These are phyloP conservation scores for Penicillium salamii DNA, from an alignment of 495 filamentous ascomycete genomes.

Conservation along the genomic window DNA sequence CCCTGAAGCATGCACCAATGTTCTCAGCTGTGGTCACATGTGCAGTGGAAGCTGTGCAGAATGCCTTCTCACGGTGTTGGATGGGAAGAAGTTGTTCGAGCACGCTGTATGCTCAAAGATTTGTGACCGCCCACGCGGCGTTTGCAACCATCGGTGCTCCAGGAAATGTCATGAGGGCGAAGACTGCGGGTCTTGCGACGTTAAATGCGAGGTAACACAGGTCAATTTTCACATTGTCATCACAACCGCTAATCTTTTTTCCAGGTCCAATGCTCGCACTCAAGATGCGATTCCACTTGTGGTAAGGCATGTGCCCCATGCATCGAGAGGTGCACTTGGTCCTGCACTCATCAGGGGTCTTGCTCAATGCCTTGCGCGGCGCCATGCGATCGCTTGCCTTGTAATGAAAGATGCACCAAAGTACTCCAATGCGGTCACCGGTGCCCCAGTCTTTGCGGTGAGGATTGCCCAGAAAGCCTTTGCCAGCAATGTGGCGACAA, in stretches of 20 bases:
- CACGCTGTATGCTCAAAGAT: conserved; percentile 1
- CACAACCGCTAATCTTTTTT: conserved; percentile 24
- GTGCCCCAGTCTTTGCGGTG: conserved; percentile 61
- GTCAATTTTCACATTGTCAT: no score
- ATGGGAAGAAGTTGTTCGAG: neutral
- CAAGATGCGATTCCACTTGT: conserved; percentile 30
- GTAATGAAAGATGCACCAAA: conserved; percentile 38
- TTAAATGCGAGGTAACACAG: conserved; percentile 49
- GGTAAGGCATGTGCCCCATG: conserved; percentile 61
- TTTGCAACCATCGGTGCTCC: conserved; percentile 4
- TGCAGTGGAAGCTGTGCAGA: neutral
- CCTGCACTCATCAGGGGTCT: conserved; percentile 47
- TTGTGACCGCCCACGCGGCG: conserved; percentile 8
- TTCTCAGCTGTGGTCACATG: conserved; percentile 5
- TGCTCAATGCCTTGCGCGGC: conserved; percentile 60
- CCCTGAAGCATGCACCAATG: neutral
- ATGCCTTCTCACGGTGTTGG: neutral
- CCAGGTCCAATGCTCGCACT: conserved; percentile 10
- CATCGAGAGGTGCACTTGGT: conserved; percentile 51
- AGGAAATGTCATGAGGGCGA: neutral
- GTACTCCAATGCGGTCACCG: conserved; percentile 60
- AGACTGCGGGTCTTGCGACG: conserved; percentile 50
- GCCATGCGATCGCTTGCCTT: conserved; percentile 56
- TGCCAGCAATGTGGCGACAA: conserved; percentile 7
- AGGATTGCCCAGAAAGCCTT: conserved; percentile 47